Percentiles rank a stretch among this genome's conserved stretches.
Evolutionary conservation across 2,329 filamentous ascomycete genomes (phyloP).

Genomic region (Hyphodiscus sp.): DNA sequence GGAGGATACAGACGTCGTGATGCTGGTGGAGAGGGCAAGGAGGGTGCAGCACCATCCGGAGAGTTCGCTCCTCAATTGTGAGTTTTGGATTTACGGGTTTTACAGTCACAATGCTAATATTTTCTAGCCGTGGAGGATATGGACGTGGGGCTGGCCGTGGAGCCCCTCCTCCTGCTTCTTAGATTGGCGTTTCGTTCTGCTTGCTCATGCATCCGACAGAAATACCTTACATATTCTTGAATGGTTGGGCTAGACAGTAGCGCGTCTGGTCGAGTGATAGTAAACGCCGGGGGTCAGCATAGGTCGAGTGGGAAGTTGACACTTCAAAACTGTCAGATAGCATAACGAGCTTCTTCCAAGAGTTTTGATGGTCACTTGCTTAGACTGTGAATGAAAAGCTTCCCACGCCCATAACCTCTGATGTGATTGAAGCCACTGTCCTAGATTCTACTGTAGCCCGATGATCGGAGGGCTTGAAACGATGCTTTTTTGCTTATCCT

Average conservation of each 20-base stretch:
- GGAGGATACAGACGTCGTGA: constrained; percentile 91
- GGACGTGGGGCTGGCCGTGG: constrained; percentile 62
- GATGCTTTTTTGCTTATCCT: neutral
- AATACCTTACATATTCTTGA: constrained; percentile 26
- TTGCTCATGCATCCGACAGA: constrained; percentile 32
- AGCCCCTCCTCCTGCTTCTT: constrained; percentile 47
- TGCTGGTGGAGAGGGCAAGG: constrained; percentile 65
- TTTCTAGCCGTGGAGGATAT: constrained; percentile 70
- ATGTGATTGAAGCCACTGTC: neutral
- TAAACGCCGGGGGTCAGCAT: constrained; percentile 39
- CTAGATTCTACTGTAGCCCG: neutral
- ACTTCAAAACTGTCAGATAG: constrained; percentile 34
- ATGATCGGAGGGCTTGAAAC: neutral
- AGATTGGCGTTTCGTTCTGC: constrained; percentile 25
- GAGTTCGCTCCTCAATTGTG: constrained; percentile 89
- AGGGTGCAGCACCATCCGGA: constrained; percentile 84
- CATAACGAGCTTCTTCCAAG: constrained; percentile 32
- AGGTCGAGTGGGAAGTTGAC: constrained; percentile 39
- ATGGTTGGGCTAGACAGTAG: constrained; percentile 40
- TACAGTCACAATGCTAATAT: constrained; percentile 31
- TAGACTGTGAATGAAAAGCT: constrained; percentile 1
- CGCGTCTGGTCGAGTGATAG: constrained; percentile 43
- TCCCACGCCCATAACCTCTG: neutral
- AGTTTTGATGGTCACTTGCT: constrained; percentile 16
- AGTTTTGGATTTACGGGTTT: constrained; percentile 33